Percentiles rank a stretch among this genome's conserved stretches.
These are phyloP conservation scores for Sarocladium kiliense DNA, from an alignment of 2,329 filamentous ascomycete species.

Conservation along the genomic window DNA sequence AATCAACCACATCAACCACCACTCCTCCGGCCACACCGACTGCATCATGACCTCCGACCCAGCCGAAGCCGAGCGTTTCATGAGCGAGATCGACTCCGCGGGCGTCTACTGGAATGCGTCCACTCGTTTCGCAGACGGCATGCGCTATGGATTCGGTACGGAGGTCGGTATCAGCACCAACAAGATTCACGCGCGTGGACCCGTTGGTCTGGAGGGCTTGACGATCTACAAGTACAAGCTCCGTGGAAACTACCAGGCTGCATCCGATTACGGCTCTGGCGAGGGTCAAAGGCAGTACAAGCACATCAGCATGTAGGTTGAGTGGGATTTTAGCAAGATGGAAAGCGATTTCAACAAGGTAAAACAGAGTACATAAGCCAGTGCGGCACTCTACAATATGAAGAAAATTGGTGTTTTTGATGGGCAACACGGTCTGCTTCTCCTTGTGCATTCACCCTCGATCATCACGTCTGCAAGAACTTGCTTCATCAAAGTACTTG, in stretches of 20 bases:
- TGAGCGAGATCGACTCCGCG: slow-evolving; percentile 78
- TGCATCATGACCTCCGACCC: slow-evolving; percentile 71
- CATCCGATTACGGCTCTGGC: slow-evolving; percentile 65
- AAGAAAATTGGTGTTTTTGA: neutral
- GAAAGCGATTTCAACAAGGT: slow-evolving; percentile 11
- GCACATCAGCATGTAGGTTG: slow-evolving; percentile 33
- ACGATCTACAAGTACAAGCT: slow-evolving; percentile 98
- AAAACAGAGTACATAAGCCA: neutral
- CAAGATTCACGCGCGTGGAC: slow-evolving; percentile 92
- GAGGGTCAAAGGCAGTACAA: slow-evolving; percentile 54
- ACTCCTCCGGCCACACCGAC: slow-evolving; percentile 93
- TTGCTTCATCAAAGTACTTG: neutral
- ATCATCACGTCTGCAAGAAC: neutral
- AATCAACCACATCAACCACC: slow-evolving; percentile 82
- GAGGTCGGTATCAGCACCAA: slow-evolving; percentile 98
- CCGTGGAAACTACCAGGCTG: slow-evolving; percentile 76
- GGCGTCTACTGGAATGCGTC: slow-evolving; percentile 98
- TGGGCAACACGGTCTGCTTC: neutral
- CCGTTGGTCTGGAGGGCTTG: slow-evolving; percentile 87
- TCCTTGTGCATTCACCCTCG: no score
- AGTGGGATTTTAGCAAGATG: slow-evolving; percentile 44
- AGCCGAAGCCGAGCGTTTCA: slow-evolving; percentile 71
- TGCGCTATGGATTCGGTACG: slow-evolving; percentile 95
- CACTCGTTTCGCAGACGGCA: slow-evolving; percentile 90
- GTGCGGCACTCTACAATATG: neutral